Conservation (phyloP, 352 stramenopile species). For the Pythium sp. region DNA sequence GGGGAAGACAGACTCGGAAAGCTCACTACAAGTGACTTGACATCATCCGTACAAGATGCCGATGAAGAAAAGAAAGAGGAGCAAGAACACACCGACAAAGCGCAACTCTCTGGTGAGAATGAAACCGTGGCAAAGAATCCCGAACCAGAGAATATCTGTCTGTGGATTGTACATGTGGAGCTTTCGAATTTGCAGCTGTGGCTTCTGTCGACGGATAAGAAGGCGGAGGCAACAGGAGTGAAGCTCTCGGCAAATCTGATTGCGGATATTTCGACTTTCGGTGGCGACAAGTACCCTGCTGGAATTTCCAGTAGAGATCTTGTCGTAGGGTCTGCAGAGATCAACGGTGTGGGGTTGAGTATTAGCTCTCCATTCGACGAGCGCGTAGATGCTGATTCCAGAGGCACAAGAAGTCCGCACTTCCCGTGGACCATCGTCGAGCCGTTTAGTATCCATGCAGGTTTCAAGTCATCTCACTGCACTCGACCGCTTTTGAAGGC, state of each 20-base stretch:
- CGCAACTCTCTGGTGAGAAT: not conserved
- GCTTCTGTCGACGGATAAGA: slow-evolving; percentile 64
- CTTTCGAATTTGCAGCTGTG: slow-evolving; percentile 61
- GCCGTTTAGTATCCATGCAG: slow-evolving; percentile 38
- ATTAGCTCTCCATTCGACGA: slow-evolving; percentile 28
- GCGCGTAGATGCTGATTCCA: slow-evolving; percentile 5
- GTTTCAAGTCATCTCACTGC: slow-evolving; percentile 11
- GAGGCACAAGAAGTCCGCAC: slow-evolving; percentile 13
- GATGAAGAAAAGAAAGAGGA: not conserved
- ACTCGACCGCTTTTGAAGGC: slow-evolving; percentile 2
- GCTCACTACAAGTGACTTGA: slow-evolving; percentile 11
- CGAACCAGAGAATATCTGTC: not conserved
- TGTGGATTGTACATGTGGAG: slow-evolving; percentile 43
- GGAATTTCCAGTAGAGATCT: slow-evolving; percentile 7
- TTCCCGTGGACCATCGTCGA: slow-evolving; percentile 47
- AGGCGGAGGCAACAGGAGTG: slow-evolving; percentile 48
- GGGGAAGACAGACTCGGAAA: slow-evolving; percentile 8
- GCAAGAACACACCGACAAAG: not conserved
- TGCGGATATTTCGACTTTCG: slow-evolving; percentile 12
- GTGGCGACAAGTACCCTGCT: not conserved
- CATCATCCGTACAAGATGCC: slow-evolving; percentile 4
- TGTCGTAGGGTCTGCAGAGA: slow-evolving; percentile 24
- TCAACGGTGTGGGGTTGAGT: slow-evolving; percentile 37
- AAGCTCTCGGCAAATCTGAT: slow-evolving; percentile 38
- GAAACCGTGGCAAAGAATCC: not conserved